Conservation (phyloP, 257 asterid genomes). For the Salvia hispanica region DNA sequence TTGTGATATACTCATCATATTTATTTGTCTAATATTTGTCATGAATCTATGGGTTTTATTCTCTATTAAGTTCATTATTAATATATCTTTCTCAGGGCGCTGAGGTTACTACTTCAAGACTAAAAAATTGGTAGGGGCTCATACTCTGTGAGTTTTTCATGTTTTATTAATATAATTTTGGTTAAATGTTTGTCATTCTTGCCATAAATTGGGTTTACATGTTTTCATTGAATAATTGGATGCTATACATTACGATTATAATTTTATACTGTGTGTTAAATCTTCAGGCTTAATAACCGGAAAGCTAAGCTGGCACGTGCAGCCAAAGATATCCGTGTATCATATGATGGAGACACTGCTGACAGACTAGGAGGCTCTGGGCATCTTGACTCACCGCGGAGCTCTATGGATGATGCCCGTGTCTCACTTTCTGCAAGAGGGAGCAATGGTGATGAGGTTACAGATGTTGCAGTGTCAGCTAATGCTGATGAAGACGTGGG, state of each 20-base stretch:
- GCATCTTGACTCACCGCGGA: conserved; percentile 51
- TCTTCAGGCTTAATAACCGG: conserved; percentile 87
- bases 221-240: not conserved
- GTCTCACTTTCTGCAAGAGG: conserved; percentile 47
- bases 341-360: conserved; percentile 60
- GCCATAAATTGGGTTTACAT: not conserved
- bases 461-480: conserved; percentile 40
- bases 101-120: conserved; percentile 89
- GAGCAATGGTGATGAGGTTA: conserved; percentile 41
- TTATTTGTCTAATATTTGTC: not conserved
- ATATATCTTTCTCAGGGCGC: conserved; percentile 68
- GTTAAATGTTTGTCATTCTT: conserved; percentile 14
- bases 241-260: not conserved
- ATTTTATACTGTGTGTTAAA: conserved; percentile 9
- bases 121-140: conserved; percentile 79
- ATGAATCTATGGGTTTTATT: conserved; percentile 14
- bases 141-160: conserved; percentile 17
- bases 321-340: conserved; percentile 70
- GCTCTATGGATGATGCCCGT: conserved; percentile 54
- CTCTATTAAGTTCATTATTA: conserved; percentile 24
- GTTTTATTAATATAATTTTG: conserved; percentile 13
- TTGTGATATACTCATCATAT: not conserved
- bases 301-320: conserved; percentile 97
- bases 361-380: conserved; percentile 57
- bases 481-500: conserved; percentile 42